A percentile compares a stretch with the other conserved stretches of the same genome.
Conservation (phyloP, 345 rosid genomes). For the Citrus medica region DNA sequence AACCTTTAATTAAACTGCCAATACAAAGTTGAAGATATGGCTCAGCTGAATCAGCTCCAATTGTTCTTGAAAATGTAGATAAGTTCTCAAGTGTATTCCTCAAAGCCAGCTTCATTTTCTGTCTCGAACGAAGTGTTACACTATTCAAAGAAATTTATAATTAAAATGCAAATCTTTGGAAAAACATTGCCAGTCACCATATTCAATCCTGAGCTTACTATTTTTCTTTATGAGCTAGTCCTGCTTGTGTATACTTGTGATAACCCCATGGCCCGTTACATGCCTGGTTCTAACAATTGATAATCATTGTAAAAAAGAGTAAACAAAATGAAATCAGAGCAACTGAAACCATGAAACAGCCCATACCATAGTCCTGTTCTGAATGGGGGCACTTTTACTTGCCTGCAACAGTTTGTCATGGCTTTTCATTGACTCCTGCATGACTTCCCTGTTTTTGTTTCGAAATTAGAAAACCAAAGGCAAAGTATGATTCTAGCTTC, state of each 20-base stretch:
- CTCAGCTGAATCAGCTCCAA: background rate
- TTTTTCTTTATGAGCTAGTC: constrained; percentile 2
- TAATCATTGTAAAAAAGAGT: background rate
- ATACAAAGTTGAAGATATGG: background rate
- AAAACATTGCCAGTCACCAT: background rate
- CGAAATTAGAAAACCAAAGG: background rate
- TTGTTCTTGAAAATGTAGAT: background rate
- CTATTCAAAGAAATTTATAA: background rate
- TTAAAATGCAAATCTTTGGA: background rate
- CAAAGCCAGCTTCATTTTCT: background rate
- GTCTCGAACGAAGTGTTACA: constrained; percentile 1
- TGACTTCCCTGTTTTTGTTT: constrained; percentile 1
- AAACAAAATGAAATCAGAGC: background rate
- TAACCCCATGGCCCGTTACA: background rate
- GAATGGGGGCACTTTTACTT: background rate
- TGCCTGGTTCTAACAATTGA: background rate
- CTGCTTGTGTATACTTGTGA: background rate
- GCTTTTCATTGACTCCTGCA: background rate
- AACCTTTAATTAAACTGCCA: background rate
- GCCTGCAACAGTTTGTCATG: constrained; percentile 4
- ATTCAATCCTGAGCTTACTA: background rate
- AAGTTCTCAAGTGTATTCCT: background rate
- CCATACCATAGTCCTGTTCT: background rate
- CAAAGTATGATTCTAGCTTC: too few species aligned
- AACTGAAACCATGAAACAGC: background rate